Conservation (phyloP, 208 protist species). For the Leishmania amazonensis region DNA sequence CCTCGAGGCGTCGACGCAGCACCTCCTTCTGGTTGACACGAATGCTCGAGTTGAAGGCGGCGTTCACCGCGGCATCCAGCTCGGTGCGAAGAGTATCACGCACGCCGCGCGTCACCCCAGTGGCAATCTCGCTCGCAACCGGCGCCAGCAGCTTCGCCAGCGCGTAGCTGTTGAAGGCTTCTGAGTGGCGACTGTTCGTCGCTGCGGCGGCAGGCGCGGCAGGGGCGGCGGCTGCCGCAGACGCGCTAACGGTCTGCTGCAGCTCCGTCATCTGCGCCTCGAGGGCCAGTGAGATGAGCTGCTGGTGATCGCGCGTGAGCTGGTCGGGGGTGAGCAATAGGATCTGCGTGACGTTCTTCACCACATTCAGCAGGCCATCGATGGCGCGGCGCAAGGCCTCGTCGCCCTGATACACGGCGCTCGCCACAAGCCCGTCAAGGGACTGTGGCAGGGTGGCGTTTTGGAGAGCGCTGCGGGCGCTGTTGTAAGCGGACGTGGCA, state of each 20-base stretch:
- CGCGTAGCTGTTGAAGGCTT: slow-evolving; percentile 74
- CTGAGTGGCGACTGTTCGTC: slow-evolving; percentile 15
- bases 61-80: slow-evolving; percentile 68
- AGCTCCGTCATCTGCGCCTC: slow-evolving; percentile 93
- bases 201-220: not conserved
- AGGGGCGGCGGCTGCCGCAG: not conserved
- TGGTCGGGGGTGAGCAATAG: slow-evolving; percentile 70
- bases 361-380: slow-evolving; percentile 57
- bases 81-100: slow-evolving; percentile 59
- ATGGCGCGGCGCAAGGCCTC: slow-evolving; percentile 55
- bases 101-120: slow-evolving; percentile 68
- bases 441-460: slow-evolving; percentile 75
- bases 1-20: slow-evolving; percentile 72
- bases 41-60: slow-evolving; percentile 49
- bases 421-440: slow-evolving; percentile 68
- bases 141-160: slow-evolving; percentile 54
- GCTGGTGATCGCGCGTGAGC: slow-evolving; percentile 71
- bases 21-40: slow-evolving; percentile 59
- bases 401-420: slow-evolving; percentile 65
- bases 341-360: slow-evolving; percentile 78
- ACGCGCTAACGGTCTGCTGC: slow-evolving; percentile 30
- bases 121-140: slow-evolving; percentile 65
- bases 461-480: slow-evolving; percentile 52
- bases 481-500: slow-evolving; percentile 25
- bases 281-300: slow-evolving; percentile 78